Base-by-base conservation (phyloP, 352 stramenopile species). In the Pythium monospermum region DNA sequence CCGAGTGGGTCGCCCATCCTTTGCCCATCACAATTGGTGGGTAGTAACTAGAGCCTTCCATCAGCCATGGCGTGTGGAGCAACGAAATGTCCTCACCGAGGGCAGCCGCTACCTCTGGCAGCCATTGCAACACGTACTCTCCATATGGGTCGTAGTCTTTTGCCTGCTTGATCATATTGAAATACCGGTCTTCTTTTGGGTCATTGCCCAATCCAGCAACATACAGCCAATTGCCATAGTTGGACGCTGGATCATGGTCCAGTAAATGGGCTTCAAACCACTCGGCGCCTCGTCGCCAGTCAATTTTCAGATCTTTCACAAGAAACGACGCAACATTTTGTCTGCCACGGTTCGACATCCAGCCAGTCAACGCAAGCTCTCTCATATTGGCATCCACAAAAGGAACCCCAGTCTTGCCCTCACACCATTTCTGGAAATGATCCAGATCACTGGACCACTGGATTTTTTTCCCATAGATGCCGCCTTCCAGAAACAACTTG, bases 141-240 rank as follows among this genome's bases (percentile, higher is more conserved):
- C 49, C 49, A 2, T 57, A 31, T 19, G 49, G 49, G n/a, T 51
- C 50, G 41, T 58, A 58, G 50, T 58, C 50, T 32, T 58, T 58
- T 21, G 50, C 50, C 50, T 58, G 50, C 50, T 58, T 58, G 50
- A 58, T 58, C 50, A 58, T 58, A 41, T 58, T 57, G 28, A 57
- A 57, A 39, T 57, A 57, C 11, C 49, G 49, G 16, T 57, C 49
- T 15, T 57, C 49, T 10, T 39, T 37, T 21, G 49, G 49, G 27
- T 57, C 49, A 37, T 57, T 57, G 12, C 49, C 49, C n/a, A 57
- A 39, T 10, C 49, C 49, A 5, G 49, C 38, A 7, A 57, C 49
- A 39, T 57, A 57, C 27, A 57, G 38, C 49, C 49, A 57, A 30
- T 57, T 57, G 38, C 49, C 49, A 37, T 57, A 57, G 39, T 57